Conservation (phyloP, 305 asterid genomes). For the Withania somnifera region DNA sequence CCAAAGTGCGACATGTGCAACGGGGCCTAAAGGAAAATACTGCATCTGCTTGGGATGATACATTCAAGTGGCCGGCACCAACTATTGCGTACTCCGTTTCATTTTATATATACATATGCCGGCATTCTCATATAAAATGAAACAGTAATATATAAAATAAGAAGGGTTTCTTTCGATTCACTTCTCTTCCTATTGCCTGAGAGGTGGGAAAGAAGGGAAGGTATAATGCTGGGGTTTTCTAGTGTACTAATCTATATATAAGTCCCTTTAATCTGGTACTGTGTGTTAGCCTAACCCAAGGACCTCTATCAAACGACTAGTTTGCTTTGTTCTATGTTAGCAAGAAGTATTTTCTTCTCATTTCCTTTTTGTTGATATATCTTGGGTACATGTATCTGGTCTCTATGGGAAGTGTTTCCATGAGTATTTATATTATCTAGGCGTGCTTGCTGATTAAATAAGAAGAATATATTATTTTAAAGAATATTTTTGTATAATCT, state of each 20-base stretch:
- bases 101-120: neutral
- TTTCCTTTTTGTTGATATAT: neutral
- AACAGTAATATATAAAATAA: neutral
- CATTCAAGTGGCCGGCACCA: neutral
- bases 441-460: too few relatives aligned
- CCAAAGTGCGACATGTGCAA: constrained; percentile 35
- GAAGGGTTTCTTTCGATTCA: neutral
- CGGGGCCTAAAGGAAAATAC: constrained; percentile 40
- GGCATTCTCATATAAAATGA: neutral
- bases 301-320: neutral
- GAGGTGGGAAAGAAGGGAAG: neutral
- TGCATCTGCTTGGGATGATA: constrained; percentile 39
- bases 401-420: neutral
- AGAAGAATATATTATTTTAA: neutral
- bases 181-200: neutral
- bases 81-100: neutral
- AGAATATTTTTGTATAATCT: too few relatives aligned
- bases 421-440: neutral
- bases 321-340: neutral
- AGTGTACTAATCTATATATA: neutral
- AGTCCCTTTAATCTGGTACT: neutral
- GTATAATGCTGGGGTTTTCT: neutral
- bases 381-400: neutral
- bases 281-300: neutral
- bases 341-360: neutral